Base-by-base conservation (phyloP, 768 basidiomycete genomes). In the Russula sp. region DNA sequence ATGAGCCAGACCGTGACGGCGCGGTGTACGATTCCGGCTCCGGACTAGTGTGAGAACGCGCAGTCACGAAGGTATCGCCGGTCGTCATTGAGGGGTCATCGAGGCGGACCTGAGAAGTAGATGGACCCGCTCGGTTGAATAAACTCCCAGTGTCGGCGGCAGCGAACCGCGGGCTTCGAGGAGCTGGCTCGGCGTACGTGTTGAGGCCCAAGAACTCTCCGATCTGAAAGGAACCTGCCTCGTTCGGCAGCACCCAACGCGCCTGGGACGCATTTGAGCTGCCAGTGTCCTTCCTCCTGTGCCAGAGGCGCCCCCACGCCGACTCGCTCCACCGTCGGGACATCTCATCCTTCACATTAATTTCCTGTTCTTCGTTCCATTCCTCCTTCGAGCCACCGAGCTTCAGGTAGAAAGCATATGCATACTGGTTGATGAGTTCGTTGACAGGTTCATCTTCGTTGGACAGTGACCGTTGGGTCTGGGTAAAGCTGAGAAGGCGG, bases 221-320 rank as follows among this genome's bases (percentile, higher is more conserved):
- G 42, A 93, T 77, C 69, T 90, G 87, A 65, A 93, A 93, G 63
- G 84, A 89, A 27, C 78, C 78, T 32, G 91, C 89, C 34, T 88
- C 79, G 88, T 88, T 91, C 22, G 74, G 77, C 11, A 65, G 49
- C 35, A 66, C 54, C 67, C 65, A 68, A 16, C 48, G 67, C 14
- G 37, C 55, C 14, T 71, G 73, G 16, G 67, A 59, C 40, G 66
- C 70, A 53, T 66, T 70, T 39, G 65, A 65, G 18, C 68, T 65
- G 22, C 22, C 22, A 22, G 22, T 22, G 31, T 72, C 68, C n/a
- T 71, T 74, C 37, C 69, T 73, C 72, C 80, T 75, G 7, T 42
- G 20, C 55, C 61, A 62, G 31, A 48, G 79, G 67, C 69, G 66
- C 1, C 80, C 83, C 87, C 89, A 91, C 57, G 86, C 85, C 56